Evolutionary conservation across 148 eudicot genomes (phyloP).

Genomic region (Chenopodium album): DNA sequence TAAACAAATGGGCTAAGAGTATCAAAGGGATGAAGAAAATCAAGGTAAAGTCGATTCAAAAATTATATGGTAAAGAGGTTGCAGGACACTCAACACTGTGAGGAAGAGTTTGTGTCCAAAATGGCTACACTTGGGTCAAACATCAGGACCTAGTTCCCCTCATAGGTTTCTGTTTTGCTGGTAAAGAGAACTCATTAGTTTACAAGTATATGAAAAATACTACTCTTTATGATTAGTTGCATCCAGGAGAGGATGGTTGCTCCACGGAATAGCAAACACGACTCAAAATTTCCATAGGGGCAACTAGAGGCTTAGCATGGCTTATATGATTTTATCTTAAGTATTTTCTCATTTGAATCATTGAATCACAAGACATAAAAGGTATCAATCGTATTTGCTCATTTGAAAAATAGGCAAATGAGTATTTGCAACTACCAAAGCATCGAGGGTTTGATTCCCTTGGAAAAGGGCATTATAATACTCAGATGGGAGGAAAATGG

Average conservation of each 20-base stretch:
- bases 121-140: slow-evolving; percentile 69
- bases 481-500: no score
- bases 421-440: no score
- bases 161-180: slow-evolving; percentile 59
- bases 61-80: slow-evolving; percentile 51
- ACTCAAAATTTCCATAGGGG: slow-evolving; percentile 52
- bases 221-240: slow-evolving; percentile 51
- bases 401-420: no score
- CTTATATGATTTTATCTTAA: slow-evolving; percentile 13
- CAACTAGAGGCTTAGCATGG: slow-evolving; percentile 72
- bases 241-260: slow-evolving; percentile 31
- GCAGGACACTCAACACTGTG: slow-evolving; percentile 53
- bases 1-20: slow-evolving; percentile 57
- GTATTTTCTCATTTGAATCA: no score
- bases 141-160: slow-evolving; percentile 62
- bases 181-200: slow-evolving; percentile 61
- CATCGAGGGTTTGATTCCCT: no score
- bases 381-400: no score
- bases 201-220: slow-evolving; percentile 63
- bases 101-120: slow-evolving; percentile 62
- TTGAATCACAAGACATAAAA: no score
- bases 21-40: slow-evolving; percentile 47
- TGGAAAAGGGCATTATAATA: no score
- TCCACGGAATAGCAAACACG: slow-evolving; percentile 51
- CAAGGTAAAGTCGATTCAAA: slow-evolving; percentile 31